Percentiles rank a stretch among this genome's conserved stretches.
These are phyloP conservation scores for Colletotrichum lentis DNA, from an alignment of 2,329 filamentous ascomycete genomes.

Conservation along the genomic window DNA sequence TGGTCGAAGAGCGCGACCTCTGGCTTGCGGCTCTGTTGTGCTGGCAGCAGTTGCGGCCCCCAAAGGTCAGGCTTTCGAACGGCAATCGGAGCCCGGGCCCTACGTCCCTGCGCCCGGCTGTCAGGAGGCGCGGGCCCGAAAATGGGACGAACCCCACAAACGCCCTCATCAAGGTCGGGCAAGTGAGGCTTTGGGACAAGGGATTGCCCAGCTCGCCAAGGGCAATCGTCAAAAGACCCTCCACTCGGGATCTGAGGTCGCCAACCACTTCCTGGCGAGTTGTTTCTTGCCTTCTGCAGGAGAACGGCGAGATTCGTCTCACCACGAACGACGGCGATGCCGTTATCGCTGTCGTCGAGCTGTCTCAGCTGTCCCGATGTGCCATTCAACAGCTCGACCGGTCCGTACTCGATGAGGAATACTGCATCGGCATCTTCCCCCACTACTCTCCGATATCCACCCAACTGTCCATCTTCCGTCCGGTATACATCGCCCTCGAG, in stretches of 20 bases:
- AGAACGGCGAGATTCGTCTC: constrained; percentile 93
- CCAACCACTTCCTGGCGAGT: constrained; percentile 76
- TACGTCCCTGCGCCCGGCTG: constrained; percentile 46
- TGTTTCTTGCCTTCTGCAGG: constrained; percentile 91
- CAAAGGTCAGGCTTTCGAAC: constrained; percentile 62
- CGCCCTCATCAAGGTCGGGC: constrained; percentile 90
- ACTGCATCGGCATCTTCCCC: constrained; percentile 94
- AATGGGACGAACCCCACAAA: constrained; percentile 55
- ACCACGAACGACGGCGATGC: constrained; percentile 85
- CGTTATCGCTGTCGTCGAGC: constrained; percentile 81
- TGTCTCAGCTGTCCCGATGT: constrained; percentile 87
- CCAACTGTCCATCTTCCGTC: constrained; percentile 79
- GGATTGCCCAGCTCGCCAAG: constrained; percentile 64
- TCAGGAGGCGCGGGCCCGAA: constrained; percentile 36
- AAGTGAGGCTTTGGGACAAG: constrained; percentile 91
- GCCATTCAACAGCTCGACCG: constrained; percentile 90
- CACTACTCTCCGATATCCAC: constrained; percentile 83
- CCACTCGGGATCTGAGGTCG: constrained; percentile 64
- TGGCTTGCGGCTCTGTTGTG: constrained; percentile 84
- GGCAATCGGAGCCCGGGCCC: constrained; percentile 52
- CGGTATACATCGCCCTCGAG: constrained; percentile 88
- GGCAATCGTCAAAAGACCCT: constrained; percentile 65
- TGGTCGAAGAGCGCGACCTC: constrained; percentile 73
- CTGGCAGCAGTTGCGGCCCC: constrained; percentile 79
- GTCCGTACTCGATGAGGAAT: constrained; percentile 90